These are phyloP conservation scores for Aureobasidium sp. DNA, from an alignment of 2,329 filamentous ascomycete genomes.

Conservation along the genomic window DNA sequence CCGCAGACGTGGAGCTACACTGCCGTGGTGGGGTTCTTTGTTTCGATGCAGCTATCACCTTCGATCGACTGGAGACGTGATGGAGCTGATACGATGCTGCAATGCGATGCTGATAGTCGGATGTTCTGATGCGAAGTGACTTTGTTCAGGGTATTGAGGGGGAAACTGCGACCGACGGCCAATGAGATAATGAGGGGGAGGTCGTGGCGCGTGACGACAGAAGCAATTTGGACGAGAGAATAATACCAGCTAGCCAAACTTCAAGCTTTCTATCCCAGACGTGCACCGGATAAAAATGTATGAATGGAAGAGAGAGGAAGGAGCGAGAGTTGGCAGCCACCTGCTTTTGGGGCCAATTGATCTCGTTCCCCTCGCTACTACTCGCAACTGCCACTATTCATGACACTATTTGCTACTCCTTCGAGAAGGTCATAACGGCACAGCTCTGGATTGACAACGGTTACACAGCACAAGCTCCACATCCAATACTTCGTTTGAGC, in stretches of 20 bases:
- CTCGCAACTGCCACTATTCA: constrained; percentile 14
- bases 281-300: neutral
- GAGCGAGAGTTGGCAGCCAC: constrained; percentile 1
- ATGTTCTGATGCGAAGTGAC: neutral
- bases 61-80: neutral
- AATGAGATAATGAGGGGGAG: constrained; percentile 14
- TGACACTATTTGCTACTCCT: constrained; percentile 12
- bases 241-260: neutral
- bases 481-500: neutral
- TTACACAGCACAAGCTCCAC: constrained; percentile 5
- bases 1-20: constrained; percentile 15
- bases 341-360: constrained; percentile 10
- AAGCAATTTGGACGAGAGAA: constrained; percentile 3
- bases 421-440: constrained; percentile 6
- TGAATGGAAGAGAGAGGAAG: neutral
- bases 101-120: neutral
- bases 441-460: constrained; percentile 15
- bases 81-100: constrained; percentile 6
- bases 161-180: constrained; percentile 7
- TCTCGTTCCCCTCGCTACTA: constrained; percentile 11
- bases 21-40: constrained; percentile 7
- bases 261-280: neutral
- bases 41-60: constrained; percentile 12
- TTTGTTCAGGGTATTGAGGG: constrained; percentile 14
- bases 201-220: constrained; percentile 13